These are phyloP conservation scores for Trametes polyzona DNA, from an alignment of 1,284 basidiomycete species.

Conservation along the genomic window DNA sequence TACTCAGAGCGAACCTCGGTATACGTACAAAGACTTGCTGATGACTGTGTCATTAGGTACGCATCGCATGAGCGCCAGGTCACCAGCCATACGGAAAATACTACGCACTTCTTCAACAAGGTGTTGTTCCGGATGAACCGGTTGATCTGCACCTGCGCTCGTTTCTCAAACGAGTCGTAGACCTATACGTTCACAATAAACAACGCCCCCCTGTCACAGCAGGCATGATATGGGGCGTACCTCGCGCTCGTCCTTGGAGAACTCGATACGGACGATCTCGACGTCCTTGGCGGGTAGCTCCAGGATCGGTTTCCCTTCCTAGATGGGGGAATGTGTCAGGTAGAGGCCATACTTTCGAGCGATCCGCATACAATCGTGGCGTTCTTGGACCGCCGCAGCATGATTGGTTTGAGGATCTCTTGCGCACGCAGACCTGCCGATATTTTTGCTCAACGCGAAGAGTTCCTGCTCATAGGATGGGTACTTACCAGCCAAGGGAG, in stretches of 20 bases:
- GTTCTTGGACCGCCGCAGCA: constrained; percentile 66
- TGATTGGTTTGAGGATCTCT: constrained; percentile 58
- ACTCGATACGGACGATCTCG: constrained; percentile 57
- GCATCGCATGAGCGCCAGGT: background rate
- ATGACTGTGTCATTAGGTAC: background rate
- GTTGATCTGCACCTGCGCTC: constrained; percentile 57
- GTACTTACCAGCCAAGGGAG: constrained; percentile 54
- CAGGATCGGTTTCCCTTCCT: constrained; percentile 63
- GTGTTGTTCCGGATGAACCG: constrained; percentile 60
- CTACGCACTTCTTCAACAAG: constrained; percentile 61
- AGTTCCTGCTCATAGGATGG: background rate
- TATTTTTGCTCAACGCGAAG: background rate
- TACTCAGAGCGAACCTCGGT: background rate
- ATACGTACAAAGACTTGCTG: constrained; percentile 13
- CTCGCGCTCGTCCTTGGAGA: constrained; percentile 65
- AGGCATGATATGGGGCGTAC: constrained; percentile 38
- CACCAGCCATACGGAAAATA: background rate
- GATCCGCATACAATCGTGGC: constrained; percentile 43
- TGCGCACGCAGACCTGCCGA: constrained; percentile 51
- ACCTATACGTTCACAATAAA: constrained; percentile 42
- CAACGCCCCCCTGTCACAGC: background rate
- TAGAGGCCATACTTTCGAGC: background rate
- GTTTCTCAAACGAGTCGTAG: constrained; percentile 61
- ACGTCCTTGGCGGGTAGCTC: constrained; percentile 63
- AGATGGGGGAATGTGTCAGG: too few relatives aligned